Conservation (phyloP, 495 filamentous ascomycete genomes). For the Penicillium ucsense region DNA sequence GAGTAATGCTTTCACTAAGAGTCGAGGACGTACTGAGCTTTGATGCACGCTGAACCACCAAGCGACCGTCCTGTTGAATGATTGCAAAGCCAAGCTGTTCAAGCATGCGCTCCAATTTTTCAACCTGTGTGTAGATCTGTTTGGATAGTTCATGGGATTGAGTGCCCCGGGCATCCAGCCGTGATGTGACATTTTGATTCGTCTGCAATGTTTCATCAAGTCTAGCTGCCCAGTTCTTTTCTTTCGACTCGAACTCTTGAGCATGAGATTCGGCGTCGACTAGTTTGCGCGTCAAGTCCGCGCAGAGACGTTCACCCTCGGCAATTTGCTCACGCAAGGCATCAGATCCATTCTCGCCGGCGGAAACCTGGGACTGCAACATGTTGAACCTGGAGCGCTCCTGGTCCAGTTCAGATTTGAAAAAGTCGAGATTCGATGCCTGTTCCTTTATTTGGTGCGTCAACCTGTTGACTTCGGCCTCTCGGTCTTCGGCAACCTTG, state of each 20-base stretch:
- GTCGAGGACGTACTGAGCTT: constrained; percentile 53
- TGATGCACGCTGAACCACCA: constrained; percentile 66
- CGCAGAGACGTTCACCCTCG: constrained; percentile 57
- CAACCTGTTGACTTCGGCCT: constrained; percentile 28
- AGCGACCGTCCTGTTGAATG: constrained; percentile 58
- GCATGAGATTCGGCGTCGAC: constrained; percentile 55
- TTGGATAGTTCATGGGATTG: constrained; percentile 76
- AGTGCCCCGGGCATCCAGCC: constrained; percentile 52
- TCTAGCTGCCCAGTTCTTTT: constrained; percentile 48
- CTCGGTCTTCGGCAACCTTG: constrained; percentile 37
- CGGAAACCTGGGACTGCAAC: constrained; percentile 58
- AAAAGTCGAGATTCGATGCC: constrained; percentile 43
- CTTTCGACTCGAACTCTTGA: constrained; percentile 57
- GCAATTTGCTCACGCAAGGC: constrained; percentile 59
- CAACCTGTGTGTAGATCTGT: constrained; percentile 66
- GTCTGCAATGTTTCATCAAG: constrained; percentile 42
- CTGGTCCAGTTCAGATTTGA: constrained; percentile 56
- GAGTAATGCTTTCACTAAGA: constrained; percentile 49
- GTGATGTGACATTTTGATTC: constrained; percentile 33
- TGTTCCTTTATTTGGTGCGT: constrained; percentile 42
- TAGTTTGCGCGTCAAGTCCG: constrained; percentile 52
- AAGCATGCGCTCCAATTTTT: constrained; percentile 65
- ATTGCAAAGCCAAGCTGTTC: constrained; percentile 78
- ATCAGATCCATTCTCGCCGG: constrained; percentile 73
- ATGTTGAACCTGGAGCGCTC: constrained; percentile 54